These are phyloP conservation scores for Aulographum hederae DNA, from an alignment of 2,329 filamentous ascomycete species.

Conservation along the genomic window DNA sequence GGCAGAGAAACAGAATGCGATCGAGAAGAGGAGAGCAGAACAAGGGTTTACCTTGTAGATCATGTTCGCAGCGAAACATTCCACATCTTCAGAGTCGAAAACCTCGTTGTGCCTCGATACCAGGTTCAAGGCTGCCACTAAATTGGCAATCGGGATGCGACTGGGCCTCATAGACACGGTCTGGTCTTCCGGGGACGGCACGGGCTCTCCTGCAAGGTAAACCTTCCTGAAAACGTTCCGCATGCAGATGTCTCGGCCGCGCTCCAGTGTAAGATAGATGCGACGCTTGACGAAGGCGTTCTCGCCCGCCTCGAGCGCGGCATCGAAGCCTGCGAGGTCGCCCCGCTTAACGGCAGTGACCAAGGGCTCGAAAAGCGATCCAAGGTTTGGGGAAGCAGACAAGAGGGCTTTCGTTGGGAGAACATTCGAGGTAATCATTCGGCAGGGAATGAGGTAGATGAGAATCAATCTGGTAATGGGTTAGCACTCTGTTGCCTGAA, in stretches of 20 bases:
- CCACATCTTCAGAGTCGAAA: conserved; percentile 80
- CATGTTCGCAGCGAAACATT: conserved; percentile 87
- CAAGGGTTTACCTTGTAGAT: conserved; percentile 68
- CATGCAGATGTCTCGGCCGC: conserved; percentile 77
- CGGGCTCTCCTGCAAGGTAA: conserved; percentile 68
- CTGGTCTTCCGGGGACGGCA: conserved; percentile 53
- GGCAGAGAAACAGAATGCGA: too few relatives aligned
- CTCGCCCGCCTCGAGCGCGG: conserved; percentile 62
- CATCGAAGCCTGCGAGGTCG: conserved; percentile 68
- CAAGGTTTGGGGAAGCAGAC: conserved; percentile 54
- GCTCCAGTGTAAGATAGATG: conserved; percentile 87
- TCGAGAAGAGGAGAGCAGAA: conserved; percentile 1
- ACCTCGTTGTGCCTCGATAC: conserved; percentile 32
- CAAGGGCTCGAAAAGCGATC: conserved; percentile 62
- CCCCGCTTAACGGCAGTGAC: conserved; percentile 63
- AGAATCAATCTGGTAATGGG: conserved; percentile 56
- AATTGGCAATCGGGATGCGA: conserved; percentile 65
- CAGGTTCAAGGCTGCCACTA: conserved; percentile 63
- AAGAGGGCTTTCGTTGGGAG: conserved; percentile 60
- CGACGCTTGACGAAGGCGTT: conserved; percentile 85
- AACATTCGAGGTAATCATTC: conserved; percentile 70
- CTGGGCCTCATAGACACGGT: conserved; percentile 42
- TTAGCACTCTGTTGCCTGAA: conserved; percentile 10
- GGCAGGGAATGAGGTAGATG: conserved; percentile 86
- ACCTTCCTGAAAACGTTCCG: conserved; percentile 87